Conservation (phyloP, 257 asterid species). For the Ophiorrhiza pumila region DNA sequence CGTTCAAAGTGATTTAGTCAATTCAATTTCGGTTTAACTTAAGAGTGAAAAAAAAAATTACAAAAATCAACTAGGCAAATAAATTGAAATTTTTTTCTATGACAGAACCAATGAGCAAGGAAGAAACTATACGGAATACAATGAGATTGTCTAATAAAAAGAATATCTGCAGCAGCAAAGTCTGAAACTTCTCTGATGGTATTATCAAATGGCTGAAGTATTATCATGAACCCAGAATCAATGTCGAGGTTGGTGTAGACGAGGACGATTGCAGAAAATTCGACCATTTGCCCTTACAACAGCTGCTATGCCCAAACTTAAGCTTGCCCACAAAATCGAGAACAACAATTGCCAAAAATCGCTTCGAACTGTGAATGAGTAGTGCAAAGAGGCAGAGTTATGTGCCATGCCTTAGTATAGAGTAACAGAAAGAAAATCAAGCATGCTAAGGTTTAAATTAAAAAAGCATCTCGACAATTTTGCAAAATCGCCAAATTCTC, state of each 20-base stretch:
- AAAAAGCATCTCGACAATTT: neutral
- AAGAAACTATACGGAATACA: conserved; percentile 5
- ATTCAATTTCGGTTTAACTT: neutral
- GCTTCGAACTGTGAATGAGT: conserved; percentile 43
- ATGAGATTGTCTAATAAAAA: neutral
- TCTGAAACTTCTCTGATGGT: neutral
- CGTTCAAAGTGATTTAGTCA: neutral
- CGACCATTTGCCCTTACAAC: conserved; percentile 72
- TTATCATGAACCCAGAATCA: conserved; percentile 33
- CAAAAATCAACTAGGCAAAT: neutral
- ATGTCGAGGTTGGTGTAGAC: conserved; percentile 61
- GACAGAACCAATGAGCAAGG: neutral
- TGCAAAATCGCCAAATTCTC: neutral
- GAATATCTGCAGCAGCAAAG: conserved; percentile 3
- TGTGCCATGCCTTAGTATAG: conserved; percentile 7
- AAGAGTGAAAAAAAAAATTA: neutral
- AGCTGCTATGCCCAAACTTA: conserved; percentile 57
- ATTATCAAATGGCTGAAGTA: conserved; percentile 7
- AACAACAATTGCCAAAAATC: conserved; percentile 54
- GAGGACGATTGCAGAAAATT: conserved; percentile 83
- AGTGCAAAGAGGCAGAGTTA: neutral
- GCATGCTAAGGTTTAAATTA: neutral
- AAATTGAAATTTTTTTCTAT: neutral
- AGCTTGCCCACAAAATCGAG: conserved; percentile 73
- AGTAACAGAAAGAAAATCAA: neutral